phyloP scores from a whole-genome alignment of 768 basidiomycete genomes.

The Kwoniella botswanensis region DNA sequence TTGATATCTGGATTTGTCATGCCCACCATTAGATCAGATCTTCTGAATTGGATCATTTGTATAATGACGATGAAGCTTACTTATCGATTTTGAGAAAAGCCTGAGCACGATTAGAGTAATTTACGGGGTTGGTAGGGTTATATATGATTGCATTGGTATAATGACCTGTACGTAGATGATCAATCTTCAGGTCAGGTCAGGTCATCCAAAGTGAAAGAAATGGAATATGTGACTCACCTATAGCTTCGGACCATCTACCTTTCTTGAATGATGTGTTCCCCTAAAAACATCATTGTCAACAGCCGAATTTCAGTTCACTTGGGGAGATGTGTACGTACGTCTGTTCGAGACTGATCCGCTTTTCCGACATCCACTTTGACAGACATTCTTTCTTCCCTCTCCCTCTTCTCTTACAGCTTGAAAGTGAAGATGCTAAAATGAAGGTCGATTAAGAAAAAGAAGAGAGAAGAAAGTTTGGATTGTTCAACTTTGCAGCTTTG shows the following conservation, averaged over 20 bases:
- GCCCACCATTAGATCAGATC: not conserved
- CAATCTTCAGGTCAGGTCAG: not conserved
- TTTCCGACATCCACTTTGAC: constrained; percentile 24
- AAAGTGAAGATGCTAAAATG: not conserved
- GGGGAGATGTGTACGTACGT: constrained; percentile 12
- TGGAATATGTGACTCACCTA: constrained; percentile 60
- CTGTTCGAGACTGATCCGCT: constrained; percentile 19
- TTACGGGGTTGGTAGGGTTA: constrained; percentile 74
- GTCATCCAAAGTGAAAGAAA: not conserved
- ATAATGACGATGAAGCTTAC: constrained; percentile 63
- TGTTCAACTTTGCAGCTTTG: not conserved
- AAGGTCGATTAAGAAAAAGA: not conserved
- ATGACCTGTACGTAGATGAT: not conserved
- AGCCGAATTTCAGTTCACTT: not conserved
- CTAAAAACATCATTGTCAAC: constrained; percentile 60
- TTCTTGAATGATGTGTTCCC: constrained; percentile 86
- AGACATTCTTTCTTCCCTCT: constrained; percentile 13
- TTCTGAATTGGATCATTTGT: not conserved
- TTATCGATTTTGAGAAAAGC: constrained; percentile 94
- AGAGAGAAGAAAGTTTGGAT: not conserved
- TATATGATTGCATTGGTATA: constrained; percentile 81
- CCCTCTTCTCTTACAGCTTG: not conserved
- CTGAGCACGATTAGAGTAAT: constrained; percentile 83
- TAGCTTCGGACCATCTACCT: constrained; percentile 74
- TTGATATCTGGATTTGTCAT: constrained; percentile 63